These are phyloP conservation scores for Aspergillus tubingensis DNA, from an alignment of 2,329 filamentous ascomycete species.

Conservation along the genomic window DNA sequence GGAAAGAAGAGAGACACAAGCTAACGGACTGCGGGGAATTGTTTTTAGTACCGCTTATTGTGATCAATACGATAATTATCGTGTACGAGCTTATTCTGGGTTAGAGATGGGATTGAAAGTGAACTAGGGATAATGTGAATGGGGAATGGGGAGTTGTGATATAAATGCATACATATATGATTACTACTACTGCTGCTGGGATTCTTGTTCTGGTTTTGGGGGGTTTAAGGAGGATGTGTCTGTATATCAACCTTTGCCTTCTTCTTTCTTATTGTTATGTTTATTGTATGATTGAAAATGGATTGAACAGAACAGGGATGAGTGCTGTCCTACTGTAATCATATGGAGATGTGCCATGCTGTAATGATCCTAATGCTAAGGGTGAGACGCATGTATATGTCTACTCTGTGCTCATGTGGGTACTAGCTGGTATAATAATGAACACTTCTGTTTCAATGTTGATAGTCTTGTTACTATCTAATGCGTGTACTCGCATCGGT, in stretches of 20 bases:
- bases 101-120: conserved; percentile 43
- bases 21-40: neutral
- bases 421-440: no score
- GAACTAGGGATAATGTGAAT: neutral
- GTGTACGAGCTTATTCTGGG: conserved; percentile 77
- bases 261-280: no score
- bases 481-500: neutral
- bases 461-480: neutral
- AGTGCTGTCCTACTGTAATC: no score
- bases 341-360: no score
- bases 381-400: no score
- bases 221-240: no score
- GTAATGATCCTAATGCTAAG: no score
- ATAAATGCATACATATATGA: neutral
- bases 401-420: no score
- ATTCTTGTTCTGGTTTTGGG: neutral
- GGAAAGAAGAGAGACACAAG: neutral
- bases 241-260: no score
- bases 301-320: no score
- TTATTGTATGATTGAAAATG: no score
- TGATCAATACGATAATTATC: conserved; percentile 80
- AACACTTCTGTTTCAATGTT: no score
- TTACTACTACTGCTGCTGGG: neutral
- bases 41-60: conserved; percentile 74
- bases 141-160: neutral